Percentiles rank a stretch among this genome's conserved stretches.
These are phyloP conservation scores for Phylloporus scabripes DNA, from an alignment of 768 basidiomycete genomes.

Conservation along the genomic window DNA sequence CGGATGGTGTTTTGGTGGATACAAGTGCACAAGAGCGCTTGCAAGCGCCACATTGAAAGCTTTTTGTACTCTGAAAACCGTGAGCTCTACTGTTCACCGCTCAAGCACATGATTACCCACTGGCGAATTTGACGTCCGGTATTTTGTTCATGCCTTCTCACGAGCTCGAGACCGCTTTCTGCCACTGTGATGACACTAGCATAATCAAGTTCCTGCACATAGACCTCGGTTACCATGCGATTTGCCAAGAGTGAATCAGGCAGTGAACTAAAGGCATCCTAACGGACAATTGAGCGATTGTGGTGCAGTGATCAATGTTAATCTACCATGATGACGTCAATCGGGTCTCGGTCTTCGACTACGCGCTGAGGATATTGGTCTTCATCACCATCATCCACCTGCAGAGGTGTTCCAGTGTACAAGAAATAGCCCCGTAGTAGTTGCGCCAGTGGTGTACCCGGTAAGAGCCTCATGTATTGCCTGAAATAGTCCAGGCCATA, in stretches of 20 bases:
- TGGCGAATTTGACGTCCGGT: slow-evolving; percentile 48
- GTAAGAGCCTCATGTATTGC: slow-evolving; percentile 63
- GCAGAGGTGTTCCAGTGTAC: slow-evolving; percentile 47
- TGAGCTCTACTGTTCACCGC: background rate
- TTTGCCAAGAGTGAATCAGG: slow-evolving; percentile 60
- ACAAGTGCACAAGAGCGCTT: slow-evolving; percentile 76
- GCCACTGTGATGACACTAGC: slow-evolving; percentile 64
- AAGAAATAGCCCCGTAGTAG: slow-evolving; percentile 65
- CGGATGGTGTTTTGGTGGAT: slow-evolving; percentile 84
- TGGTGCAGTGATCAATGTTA: background rate
- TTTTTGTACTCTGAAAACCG: slow-evolving; percentile 47
- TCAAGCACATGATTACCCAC: slow-evolving; percentile 30
- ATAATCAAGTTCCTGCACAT: slow-evolving; percentile 67
- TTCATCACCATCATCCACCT: slow-evolving; percentile 32
- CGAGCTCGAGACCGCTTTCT: slow-evolving; percentile 60
- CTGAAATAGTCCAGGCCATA: slow-evolving; percentile 56
- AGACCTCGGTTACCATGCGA: slow-evolving; percentile 60
- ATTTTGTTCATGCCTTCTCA: slow-evolving; percentile 50
- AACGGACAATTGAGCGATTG: slow-evolving; percentile 8
- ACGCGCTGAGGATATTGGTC: slow-evolving; percentile 10
- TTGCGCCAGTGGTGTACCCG: slow-evolving; percentile 47
- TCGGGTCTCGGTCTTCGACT: slow-evolving; percentile 44
- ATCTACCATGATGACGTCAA: slow-evolving; percentile 59
- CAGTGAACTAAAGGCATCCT: slow-evolving; percentile 52
- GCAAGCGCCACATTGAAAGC: slow-evolving; percentile 70